A percentile compares a stretch with the other conserved stretches of the same genome.
Conservation (phyloP, 345 rosid species). For the Eucalyptus polyanthemos region DNA sequence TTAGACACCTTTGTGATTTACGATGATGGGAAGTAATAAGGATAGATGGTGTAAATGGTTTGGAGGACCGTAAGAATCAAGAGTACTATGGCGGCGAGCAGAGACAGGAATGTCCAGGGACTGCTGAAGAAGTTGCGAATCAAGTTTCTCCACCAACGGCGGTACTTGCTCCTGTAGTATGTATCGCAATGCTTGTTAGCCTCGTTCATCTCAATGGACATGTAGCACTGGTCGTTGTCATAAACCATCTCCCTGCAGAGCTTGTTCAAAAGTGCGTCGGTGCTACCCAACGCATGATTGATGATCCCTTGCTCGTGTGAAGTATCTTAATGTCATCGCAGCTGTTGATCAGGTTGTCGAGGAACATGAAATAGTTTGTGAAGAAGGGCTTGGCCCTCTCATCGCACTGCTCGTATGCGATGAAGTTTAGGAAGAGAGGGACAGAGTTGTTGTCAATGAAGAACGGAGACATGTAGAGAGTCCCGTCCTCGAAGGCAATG, state of each 20-base stretch:
- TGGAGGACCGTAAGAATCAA: not conserved
- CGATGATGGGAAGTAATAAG: not conserved
- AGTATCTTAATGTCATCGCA: not conserved
- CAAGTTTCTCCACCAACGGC: not conserved
- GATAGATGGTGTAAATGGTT: not conserved
- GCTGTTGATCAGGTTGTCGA: not conserved
- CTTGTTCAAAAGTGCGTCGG: not conserved
- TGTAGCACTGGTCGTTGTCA: not conserved
- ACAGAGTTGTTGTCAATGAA: not conserved
- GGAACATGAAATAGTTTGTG: constrained; percentile 3
- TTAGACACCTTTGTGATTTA: not conserved
- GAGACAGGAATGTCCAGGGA: constrained; percentile 5
- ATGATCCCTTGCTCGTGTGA: not conserved
- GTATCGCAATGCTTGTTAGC: not conserved
- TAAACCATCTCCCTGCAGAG: not conserved
- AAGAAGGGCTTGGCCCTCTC: not conserved
- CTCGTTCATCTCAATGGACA: not conserved
- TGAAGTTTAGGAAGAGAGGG: not conserved
- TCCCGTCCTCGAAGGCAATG: not conserved
- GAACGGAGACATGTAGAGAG: not conserved
- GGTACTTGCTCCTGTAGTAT: not conserved
- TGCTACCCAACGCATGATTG: not conserved
- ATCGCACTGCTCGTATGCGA: not conserved
- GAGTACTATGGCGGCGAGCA: not conserved
- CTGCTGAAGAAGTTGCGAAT: not conserved